Percentiles rank a stretch among this genome's conserved stretches.
These are phyloP conservation scores for Petrea volubilis DNA, from an alignment of 257 asterid genomes.

Conservation along the genomic window DNA sequence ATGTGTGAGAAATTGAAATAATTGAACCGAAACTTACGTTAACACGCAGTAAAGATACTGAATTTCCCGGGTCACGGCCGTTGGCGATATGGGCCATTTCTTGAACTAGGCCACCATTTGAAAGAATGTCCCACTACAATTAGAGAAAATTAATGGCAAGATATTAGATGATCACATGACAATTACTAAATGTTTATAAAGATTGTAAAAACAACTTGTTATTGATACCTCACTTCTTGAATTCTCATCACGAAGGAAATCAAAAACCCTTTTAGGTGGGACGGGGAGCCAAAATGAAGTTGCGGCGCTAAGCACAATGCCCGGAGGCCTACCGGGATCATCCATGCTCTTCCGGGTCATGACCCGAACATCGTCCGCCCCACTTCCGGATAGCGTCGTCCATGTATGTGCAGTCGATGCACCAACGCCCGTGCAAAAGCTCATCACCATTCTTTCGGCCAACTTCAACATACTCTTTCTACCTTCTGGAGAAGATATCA, in stretches of 20 bases:
- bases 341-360: constrained; percentile 60
- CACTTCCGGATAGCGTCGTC: constrained; percentile 56
- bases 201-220: not conserved
- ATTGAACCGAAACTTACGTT: constrained; percentile 31
- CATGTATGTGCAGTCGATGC: constrained; percentile 65
- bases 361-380: constrained; percentile 54
- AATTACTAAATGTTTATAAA: too few relatives aligned
- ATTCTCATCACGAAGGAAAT: constrained; percentile 55
- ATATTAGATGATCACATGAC: constrained; percentile 6
- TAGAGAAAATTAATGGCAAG: not conserved
- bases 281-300: constrained; percentile 67
- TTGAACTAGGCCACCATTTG: constrained; percentile 51
- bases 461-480: constrained; percentile 50
- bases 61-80: constrained; percentile 55
- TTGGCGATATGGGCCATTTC: constrained; percentile 65
- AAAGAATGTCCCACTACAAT: constrained; percentile 59
- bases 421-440: constrained; percentile 59
- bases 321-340: constrained; percentile 66
- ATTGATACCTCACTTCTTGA: constrained; percentile 49
- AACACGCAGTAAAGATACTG: constrained; percentile 48
- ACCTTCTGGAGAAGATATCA: constrained; percentile 51
- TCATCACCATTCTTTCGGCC: constrained; percentile 62
- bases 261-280: constrained; percentile 48
- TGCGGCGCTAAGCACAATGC: constrained; percentile 61
- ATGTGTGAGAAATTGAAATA: too few relatives aligned